A percentile compares a stretch with the other conserved stretches of the same genome.
These are phyloP conservation scores for Sistotremastrum niveocremeum DNA, from an alignment of 768 basidiomycete genomes.

Conservation along the genomic window DNA sequence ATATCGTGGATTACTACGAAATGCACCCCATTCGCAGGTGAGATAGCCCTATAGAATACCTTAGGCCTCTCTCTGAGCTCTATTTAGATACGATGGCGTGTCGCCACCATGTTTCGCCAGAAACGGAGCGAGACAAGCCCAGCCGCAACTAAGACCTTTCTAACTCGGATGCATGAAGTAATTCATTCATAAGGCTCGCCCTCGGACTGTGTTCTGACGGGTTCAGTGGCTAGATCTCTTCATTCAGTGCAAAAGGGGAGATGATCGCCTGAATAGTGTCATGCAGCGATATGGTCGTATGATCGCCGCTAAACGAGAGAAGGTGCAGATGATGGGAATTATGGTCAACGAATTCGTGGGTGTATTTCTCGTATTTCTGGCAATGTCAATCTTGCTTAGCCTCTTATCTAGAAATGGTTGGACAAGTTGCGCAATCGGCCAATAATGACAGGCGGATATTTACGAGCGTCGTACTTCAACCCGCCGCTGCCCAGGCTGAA, in stretches of 20 bases:
- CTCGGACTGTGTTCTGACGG: background rate
- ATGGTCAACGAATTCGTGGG: slow-evolving; percentile 41
- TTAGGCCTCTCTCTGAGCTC: background rate
- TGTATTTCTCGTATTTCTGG: background rate
- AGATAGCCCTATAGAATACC: background rate
- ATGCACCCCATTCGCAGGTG: slow-evolving; percentile 41
- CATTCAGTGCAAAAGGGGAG: slow-evolving; percentile 37
- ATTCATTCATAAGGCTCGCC: slow-evolving; percentile 7
- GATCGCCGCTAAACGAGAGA: slow-evolving; percentile 36
- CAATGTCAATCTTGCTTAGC: background rate
- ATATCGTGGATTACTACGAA: slow-evolving; percentile 53
- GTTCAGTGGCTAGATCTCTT: slow-evolving; percentile 50
- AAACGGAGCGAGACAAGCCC: slow-evolving; percentile 43
- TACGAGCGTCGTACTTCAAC: slow-evolving; percentile 53
- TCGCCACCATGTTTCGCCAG: slow-evolving; percentile 39
- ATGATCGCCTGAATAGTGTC: slow-evolving; percentile 29
- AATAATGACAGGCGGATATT: slow-evolving; percentile 55
- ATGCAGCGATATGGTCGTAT: slow-evolving; percentile 46
- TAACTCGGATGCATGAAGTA: slow-evolving; percentile 47
- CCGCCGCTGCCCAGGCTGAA: slow-evolving; percentile 65
- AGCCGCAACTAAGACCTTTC: slow-evolving; percentile 28
- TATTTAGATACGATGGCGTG: slow-evolving; percentile 42
- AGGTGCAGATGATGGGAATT: slow-evolving; percentile 32
- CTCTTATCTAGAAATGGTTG: slow-evolving; percentile 36
- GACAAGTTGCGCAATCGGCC: slow-evolving; percentile 41